Evolutionary conservation across 2,329 filamentous ascomycete species (phyloP), one percentile per base, ranked within the genome.

Genomic region (Epichloe uncinata): DNA sequence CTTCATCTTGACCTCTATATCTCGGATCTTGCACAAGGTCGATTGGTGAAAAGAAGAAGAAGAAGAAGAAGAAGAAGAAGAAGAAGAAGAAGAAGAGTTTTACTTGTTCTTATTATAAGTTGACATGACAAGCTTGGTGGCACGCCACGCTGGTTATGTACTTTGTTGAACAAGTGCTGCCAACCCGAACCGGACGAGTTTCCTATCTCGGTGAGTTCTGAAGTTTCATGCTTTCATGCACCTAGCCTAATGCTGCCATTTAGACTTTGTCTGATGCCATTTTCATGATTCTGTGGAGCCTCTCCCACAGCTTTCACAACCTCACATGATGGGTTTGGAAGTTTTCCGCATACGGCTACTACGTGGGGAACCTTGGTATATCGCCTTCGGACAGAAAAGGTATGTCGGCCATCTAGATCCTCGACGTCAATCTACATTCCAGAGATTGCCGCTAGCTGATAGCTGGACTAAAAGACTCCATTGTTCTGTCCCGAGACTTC

Each of bases 1-100:
- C 57, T 67, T 75, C 76, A 80, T 79, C 2, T 16, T 50, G 30
- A 40, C 30, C 13, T 30, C 30, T 15, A 2, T 43, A 6, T n/a
- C 13, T 43, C 33, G 9, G 22, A 11, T 16, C 7, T 9, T 30
- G 26, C 26, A 7, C 26, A 30, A 30, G 26, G 26, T 30, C 26
- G 26, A 30, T 30, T 30, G 8, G n/a, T n/a, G n/a, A n/a, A n/a
- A 26, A 30, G 7, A 26, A n/a, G n/a, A n/a, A n/a, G 26, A 30
- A 30, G 26, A 30, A 30, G n/a, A n/a, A n/a, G n/a, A n/a, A n/a
- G n/a, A n/a, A n/a, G n/a, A n/a, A n/a, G n/a, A n/a, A n/a, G n/a
- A n/a, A n/a, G n/a, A n/a, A n/a, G n/a, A n/a, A n/a, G 26, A 3
- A 26, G 26, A 30, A 30, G 26, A 30, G 8, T 30, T 30, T 30